phyloP scores from a whole-genome alignment of 2,329 filamentous ascomycete genomes.

The Triangularia setosa region DNA sequence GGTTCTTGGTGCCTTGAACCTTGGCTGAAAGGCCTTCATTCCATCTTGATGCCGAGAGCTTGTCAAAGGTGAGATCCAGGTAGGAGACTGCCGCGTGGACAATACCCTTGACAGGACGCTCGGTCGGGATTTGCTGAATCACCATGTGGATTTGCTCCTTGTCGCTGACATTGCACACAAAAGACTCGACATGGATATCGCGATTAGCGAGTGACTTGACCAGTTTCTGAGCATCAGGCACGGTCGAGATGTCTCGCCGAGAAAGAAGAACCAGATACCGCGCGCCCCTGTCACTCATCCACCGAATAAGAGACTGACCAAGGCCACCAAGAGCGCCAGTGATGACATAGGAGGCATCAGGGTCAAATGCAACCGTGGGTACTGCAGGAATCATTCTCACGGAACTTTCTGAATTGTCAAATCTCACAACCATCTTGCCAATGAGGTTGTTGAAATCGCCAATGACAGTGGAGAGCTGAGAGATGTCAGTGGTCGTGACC shows the following conservation, averaged over 20 bases:
- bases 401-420: constrained; percentile 5
- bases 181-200: not conserved
- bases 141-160: not conserved
- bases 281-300: constrained; percentile 27
- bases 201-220: not conserved
- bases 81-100: constrained; percentile 15
- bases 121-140: not conserved
- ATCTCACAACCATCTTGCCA: constrained; percentile 28
- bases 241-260: not conserved
- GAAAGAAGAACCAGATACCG: constrained; percentile 24
- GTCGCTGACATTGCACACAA: constrained; percentile 4
- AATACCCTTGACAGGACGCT: constrained; percentile 21
- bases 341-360: constrained; percentile 24
- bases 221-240: not conserved
- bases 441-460: constrained; percentile 6
- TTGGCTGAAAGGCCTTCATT: constrained; percentile 23
- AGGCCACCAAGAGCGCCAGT: constrained; percentile 23
- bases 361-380: constrained; percentile 18
- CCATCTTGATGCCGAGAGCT: not conserved
- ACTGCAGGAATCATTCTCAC: constrained; percentile 4
- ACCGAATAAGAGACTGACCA: constrained; percentile 18
- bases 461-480: not conserved
- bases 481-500: not conserved
- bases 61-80: constrained; percentile 3
- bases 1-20: constrained; percentile 25